Percentiles rank a stretch among this genome's conserved stretches.
phyloP scores from a whole-genome alignment of 2,329 filamentous ascomycete genomes.

The Fusarium chuoi region DNA sequence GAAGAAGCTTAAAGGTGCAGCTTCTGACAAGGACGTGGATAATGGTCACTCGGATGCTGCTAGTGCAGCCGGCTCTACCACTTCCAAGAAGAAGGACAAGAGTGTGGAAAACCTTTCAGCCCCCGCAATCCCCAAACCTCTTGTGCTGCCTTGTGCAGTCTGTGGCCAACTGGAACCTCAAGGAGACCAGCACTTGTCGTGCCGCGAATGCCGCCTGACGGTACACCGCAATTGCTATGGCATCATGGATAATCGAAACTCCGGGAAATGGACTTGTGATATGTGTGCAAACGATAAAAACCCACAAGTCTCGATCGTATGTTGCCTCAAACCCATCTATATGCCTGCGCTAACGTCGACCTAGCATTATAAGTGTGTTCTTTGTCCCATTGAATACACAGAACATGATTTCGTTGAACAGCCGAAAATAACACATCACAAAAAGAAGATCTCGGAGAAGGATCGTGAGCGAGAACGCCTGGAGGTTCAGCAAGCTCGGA shows the following conservation, averaged over 20 bases:
- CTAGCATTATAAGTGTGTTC: conserved; percentile 88
- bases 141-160: conserved; percentile 83
- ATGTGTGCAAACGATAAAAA: conserved; percentile 96
- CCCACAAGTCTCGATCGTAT: conserved; percentile 89
- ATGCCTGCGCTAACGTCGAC: conserved; percentile 44
- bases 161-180: conserved; percentile 79
- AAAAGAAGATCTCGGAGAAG: conserved; percentile 90
- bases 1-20: conserved; percentile 70
- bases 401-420: conserved; percentile 87
- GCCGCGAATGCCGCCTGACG: conserved; percentile 87
- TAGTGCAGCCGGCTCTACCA: conserved; percentile 51
- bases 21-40: conserved; percentile 63
- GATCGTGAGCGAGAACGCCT: conserved; percentile 88
- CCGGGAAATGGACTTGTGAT: conserved; percentile 91
- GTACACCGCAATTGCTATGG: conserved; percentile 95
- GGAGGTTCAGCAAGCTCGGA: conserved; percentile 85
- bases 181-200: conserved; percentile 79
- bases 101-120: conserved; percentile 64
- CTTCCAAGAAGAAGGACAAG: conserved; percentile 70
- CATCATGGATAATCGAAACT: conserved; percentile 74
- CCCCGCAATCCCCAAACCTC: conserved; percentile 82
- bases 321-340: conserved; percentile 45
- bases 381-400: conserved; percentile 86
- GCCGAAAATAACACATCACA: conserved; percentile 60
- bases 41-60: conserved; percentile 57